A percentile compares a stretch with the other conserved stretches of the same genome.
Conservation (phyloP, 352 stramenopile genomes). For the Sclerospora graminicola region DNA sequence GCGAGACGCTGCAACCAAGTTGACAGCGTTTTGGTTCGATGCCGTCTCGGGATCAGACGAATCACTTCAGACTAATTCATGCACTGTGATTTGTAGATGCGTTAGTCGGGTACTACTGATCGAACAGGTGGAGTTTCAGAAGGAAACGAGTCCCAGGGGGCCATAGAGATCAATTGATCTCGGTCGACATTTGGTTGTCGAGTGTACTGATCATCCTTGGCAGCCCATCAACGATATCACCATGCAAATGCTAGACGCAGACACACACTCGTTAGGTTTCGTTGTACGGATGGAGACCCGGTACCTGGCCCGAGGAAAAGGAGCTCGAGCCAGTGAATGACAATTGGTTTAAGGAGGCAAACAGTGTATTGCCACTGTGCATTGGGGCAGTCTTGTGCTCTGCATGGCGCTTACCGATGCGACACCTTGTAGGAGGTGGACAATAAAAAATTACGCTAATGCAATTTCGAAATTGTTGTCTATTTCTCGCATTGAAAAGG, state of each 20-base stretch:
- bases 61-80: slow-evolving; percentile 56
- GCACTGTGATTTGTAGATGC: slow-evolving; percentile 62
- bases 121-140: slow-evolving; percentile 59
- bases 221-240: slow-evolving; percentile 78
- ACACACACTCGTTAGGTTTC: slow-evolving; percentile 53
- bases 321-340: slow-evolving; percentile 77
- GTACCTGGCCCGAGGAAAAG: slow-evolving; percentile 75
- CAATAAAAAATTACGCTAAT: too few species aligned
- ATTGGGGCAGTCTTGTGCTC: slow-evolving; percentile 35
- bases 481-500: too few species aligned
- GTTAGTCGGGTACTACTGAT: slow-evolving; percentile 54
- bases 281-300: slow-evolving; percentile 55
- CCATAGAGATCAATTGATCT: slow-evolving; percentile 69
- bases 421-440: too few species aligned
- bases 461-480: too few species aligned
- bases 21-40: slow-evolving; percentile 31
- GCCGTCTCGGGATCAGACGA: slow-evolving; percentile 5
- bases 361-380: slow-evolving; percentile 47
- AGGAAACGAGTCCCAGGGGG: slow-evolving; percentile 62
- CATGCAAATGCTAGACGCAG: slow-evolving; percentile 69
- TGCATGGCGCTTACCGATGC: slow-evolving; percentile 32
- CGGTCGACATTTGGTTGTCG: slow-evolving; percentile 61
- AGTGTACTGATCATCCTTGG: slow-evolving; percentile 76
- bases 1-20: slow-evolving; percentile 56
- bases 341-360: slow-evolving; percentile 22